Evolutionary conservation across 176 grass and related monocot genomes (phyloP), one percentile per base, ranked within the genome.

Genomic region (Areca catechu): DNA sequence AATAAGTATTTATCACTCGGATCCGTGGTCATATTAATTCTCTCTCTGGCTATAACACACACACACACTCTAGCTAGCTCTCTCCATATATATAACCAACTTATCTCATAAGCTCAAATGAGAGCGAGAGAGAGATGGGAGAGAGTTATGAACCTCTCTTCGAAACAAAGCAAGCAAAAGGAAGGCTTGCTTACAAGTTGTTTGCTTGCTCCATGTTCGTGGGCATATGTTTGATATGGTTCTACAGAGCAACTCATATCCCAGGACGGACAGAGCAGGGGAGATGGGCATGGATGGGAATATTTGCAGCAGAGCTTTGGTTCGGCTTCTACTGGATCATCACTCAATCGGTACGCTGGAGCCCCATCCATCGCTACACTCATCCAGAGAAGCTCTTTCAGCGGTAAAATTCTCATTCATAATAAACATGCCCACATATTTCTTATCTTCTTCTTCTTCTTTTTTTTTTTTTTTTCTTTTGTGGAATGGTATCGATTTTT

Each of bases 271-370:
- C 29, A 54, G 66, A 55, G 75, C 53, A 18, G 68, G 69, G 62
- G 61, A 60, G 78, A 73, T 83, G 85, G 85, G 85, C 76, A 15
- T 89, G n/a, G n/a, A n/a, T n/a, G 12, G 85, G 85, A 58, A 68
- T 95, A 49, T 52, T 76, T 54, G 66, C 48, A 1, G 81, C 85
- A 9, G 90, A 95, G 82, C 34, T 95, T 59, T 86, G 74, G 76
- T 95, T 86, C 66, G 73, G 76, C 20, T 51, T 95, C 74, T 95
- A 95, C 62, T 95, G 85, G 85, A 12, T 95, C 19, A 48, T 95
- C 22, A 89, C 73, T 63, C 76, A 83, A 53, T 80, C 85, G 24
- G 67, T 79, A 48, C 90, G 79, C 18, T 95, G 85, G 82, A 81
- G 71, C 50, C 79, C 67, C 4, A 58, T 83, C 53, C 69, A 77